Evolutionary conservation across 208 protist genomes (phyloP), one percentile per base, ranked within the genome.

Genomic region (Leishmania gerbilli): DNA sequence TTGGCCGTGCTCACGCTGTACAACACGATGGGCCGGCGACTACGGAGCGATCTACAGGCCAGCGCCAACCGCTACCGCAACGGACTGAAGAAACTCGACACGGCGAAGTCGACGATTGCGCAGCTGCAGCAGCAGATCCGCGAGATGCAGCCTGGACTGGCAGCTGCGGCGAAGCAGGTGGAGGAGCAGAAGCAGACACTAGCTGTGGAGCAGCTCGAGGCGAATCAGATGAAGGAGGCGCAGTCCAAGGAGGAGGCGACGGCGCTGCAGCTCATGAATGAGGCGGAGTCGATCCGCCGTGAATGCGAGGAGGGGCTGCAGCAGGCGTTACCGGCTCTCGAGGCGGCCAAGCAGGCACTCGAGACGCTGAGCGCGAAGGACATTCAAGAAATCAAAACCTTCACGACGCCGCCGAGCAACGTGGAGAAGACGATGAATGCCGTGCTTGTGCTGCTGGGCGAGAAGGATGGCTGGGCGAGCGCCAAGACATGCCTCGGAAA

Each of bases 221-320:
- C 97, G 1, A 92, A 96, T 74, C 88, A 95, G 60, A 88, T 98
- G 71, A 87, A 89, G 77, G 84, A 91, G 68, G 89, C 95, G 56
- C 90, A 83, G 64, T 80, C 91, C 62, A 94, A 92, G 81, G 97
- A 99, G 85, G 94, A 98, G 87, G 91, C 87, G 55, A 84, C 90
- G 40, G 93, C 95, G 45, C 77, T 93, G 87, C 87, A 49, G 76
- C 97, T 97, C 58, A 93, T 90, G 88, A 81, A 90, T 47, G 95
- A 98, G 77, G 93, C 95, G 0, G 92, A 99, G 79, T 90, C 77
- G 17, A 96, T 99, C 49, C 90, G 90, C 56, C 82, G 83, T 49
- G 97, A 98, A 71, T 98, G 96, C 84, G 89, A 99, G 87, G 91
- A 78, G 62, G 97, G 99, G n/a, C 88, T 99, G n/a, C 96, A 98